Evolutionary conservation across 306 rosid genomes (phyloP), one percentile per base, ranked within the genome.

Genomic region (Vigna radiata): DNA sequence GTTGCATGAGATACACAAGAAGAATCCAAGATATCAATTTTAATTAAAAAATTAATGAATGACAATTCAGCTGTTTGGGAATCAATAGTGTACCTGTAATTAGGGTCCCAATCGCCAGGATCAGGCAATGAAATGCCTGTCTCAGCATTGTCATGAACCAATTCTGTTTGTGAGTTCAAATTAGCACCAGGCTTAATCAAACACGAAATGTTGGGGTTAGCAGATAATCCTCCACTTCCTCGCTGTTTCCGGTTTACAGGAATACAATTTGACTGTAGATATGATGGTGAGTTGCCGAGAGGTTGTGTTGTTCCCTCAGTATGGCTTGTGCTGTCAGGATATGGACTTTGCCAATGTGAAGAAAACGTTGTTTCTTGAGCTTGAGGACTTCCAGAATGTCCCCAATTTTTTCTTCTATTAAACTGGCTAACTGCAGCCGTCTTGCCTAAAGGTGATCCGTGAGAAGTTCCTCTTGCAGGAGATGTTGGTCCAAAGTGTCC

Each of bases 21-120:
- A 36, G 43, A 50, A 77, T 82, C 73, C 75, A 73, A 37, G 21
- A 80, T 47, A 58, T 36, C 48, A 80, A n/a, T 41, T 72, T 54
- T 54, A 66, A 61, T 2, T 13, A 21, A 41, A 33, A 31, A 62
- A 37, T 67, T 41, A 72, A 49, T 62, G 53, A 76, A 72, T 18
- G 50, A 70, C 25, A 44, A 61, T 65, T 27, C 44, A 25, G 58
- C 58, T n/a, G 46, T 48, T 75, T 56, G 7, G 78, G 60, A 84
- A 70, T 52, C 61, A 71, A 44, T 36, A 15, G 37, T 77, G 72
- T 88, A 92, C 99, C 99, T 95, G 76, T 96, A 96, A 82, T 91
- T 89, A 65, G 99, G 99, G 84, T 96, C 99, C 99, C 99, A 96
- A 68, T 96, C 99, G 75, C 94, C 96, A 69, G 98, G 98, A 87